A percentile compares a stretch with the other conserved stretches of the same genome.
phyloP scores from a whole-genome alignment of 1,284 basidiomycete genomes.

The Malassezia sp. region DNA sequence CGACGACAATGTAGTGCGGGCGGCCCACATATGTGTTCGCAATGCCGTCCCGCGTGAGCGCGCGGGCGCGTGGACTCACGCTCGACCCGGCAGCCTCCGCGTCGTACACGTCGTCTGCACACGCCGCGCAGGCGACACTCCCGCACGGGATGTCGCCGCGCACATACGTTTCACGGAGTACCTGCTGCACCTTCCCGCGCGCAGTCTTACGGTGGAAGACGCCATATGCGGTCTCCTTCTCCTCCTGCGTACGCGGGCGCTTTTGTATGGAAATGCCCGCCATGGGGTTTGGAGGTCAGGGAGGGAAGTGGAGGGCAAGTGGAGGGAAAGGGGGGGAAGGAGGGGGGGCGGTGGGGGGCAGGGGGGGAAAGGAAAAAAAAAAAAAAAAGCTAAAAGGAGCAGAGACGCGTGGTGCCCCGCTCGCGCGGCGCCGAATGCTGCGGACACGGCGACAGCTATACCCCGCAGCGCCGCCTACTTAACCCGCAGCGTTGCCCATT shows the following conservation, averaged over 20 bases:
- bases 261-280: conserved; percentile 40
- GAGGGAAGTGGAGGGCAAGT: too few relatives aligned
- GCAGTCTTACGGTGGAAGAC: conserved; percentile 62
- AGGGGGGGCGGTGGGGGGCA: too few relatives aligned
- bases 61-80: conserved; percentile 52
- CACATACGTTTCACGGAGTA: conserved; percentile 87
- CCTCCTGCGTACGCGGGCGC: conserved; percentile 26
- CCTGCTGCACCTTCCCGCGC: conserved; percentile 83
- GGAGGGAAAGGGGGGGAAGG: too few relatives aligned
- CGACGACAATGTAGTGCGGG: conserved; percentile 71
- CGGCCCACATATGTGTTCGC: conserved; percentile 22
- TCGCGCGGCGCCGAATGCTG: too few relatives aligned
- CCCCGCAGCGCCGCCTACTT: too few relatives aligned
- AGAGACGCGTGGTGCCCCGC: too few relatives aligned
- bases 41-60: conserved; percentile 23
- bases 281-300: conserved; percentile 13
- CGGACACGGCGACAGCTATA: too few relatives aligned
- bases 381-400: too few relatives aligned
- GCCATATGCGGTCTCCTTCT: conserved; percentile 23
- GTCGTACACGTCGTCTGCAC: conserved; percentile 24
- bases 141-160: conserved; percentile 89
- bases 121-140: conserved; percentile 57
- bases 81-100: conserved; percentile 48
- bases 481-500: too few relatives aligned
- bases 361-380: too few relatives aligned